phyloP scores from a whole-genome alignment of 805 yeast genomes.

The Pichia kluyveri region DNA sequence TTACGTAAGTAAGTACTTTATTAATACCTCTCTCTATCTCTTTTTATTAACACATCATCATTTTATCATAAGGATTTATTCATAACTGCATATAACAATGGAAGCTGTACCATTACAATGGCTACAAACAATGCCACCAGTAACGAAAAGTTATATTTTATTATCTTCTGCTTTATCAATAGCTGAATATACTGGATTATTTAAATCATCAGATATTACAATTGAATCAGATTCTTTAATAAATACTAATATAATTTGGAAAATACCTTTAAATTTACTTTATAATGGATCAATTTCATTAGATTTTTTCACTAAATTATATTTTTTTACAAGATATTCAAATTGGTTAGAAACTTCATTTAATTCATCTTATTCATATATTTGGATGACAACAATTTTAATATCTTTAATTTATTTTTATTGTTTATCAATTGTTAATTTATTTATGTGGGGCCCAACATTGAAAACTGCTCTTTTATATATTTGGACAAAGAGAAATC shows the following conservation, averaged over 20 bases:
- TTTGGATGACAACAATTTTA: slow-evolving; percentile 30
- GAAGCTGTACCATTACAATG: slow-evolving; percentile 31
- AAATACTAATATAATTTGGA: slow-evolving; percentile 21
- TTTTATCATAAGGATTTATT: too few relatives aligned
- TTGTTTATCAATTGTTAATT: slow-evolving; percentile 18
- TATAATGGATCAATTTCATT: slow-evolving; percentile 33
- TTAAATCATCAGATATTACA: slow-evolving; percentile 20
- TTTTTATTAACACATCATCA: too few relatives aligned
- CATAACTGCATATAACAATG: slow-evolving; percentile 13
- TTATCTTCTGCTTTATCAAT: slow-evolving; percentile 27
- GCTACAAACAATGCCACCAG: slow-evolving; percentile 36
- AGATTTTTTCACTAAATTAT: slow-evolving; percentile 27
- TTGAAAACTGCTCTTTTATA: slow-evolving; percentile 32
- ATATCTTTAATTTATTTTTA: slow-evolving; percentile 24
- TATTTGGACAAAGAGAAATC: slow-evolving; percentile 39
- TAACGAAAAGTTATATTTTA: slow-evolving; percentile 31
- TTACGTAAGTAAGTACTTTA: too few relatives aligned
- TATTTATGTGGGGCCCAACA: slow-evolving; percentile 30
- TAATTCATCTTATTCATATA: slow-evolving; percentile 26
- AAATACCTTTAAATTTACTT: slow-evolving; percentile 30
- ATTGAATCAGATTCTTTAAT: neutral
- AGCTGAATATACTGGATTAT: slow-evolving; percentile 25
- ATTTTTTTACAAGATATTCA: slow-evolving; percentile 30
- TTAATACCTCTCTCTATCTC: too few relatives aligned
- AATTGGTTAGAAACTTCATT: slow-evolving; percentile 30